A percentile compares a stretch with the other conserved stretches of the same genome.
phyloP scores from a whole-genome alignment of 345 rosid genomes.

The Sisymbrium irio region DNA sequence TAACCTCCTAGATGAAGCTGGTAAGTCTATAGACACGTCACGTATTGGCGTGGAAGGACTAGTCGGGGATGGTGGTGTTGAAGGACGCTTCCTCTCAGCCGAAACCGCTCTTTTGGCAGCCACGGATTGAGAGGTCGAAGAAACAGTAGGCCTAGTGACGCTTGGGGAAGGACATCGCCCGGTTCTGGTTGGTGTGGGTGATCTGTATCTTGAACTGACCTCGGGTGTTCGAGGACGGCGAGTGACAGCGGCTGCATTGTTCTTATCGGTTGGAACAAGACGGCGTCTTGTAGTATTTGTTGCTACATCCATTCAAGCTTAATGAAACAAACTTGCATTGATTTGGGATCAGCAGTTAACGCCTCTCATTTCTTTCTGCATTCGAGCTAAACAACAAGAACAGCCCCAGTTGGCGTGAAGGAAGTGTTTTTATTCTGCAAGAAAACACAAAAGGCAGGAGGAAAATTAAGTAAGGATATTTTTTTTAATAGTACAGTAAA shows the following conservation, averaged over 20 bases:
- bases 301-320: conserved; percentile 73
- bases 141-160: conserved; percentile 51
- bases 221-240: conserved; percentile 68
- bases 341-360: conserved; percentile 38
- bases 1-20: conserved; percentile 58
- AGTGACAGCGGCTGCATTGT: conserved; percentile 45
- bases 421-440: conserved; percentile 59
- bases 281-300: conserved; percentile 58
- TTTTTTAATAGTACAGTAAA: not conserved
- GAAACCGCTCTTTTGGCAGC: conserved; percentile 72
- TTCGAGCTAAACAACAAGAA: conserved; percentile 18
- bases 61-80: conserved; percentile 67
- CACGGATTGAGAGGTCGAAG: conserved; percentile 48
- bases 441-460: conserved; percentile 34
- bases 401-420: conserved; percentile 37
- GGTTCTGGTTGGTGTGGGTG: conserved; percentile 52
- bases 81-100: conserved; percentile 86
- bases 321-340: conserved; percentile 56
- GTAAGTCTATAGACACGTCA: conserved; percentile 56
- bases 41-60: conserved; percentile 69
- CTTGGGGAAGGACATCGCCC: conserved; percentile 78
- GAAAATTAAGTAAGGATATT: conserved; percentile 50
- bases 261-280: conserved; percentile 68
- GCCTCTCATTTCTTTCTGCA: conserved; percentile 39
- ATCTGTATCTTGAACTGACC: conserved; percentile 80